phyloP scores from a whole-genome alignment of 768 basidiomycete species.

The Pleurotus tuber-regium region DNA sequence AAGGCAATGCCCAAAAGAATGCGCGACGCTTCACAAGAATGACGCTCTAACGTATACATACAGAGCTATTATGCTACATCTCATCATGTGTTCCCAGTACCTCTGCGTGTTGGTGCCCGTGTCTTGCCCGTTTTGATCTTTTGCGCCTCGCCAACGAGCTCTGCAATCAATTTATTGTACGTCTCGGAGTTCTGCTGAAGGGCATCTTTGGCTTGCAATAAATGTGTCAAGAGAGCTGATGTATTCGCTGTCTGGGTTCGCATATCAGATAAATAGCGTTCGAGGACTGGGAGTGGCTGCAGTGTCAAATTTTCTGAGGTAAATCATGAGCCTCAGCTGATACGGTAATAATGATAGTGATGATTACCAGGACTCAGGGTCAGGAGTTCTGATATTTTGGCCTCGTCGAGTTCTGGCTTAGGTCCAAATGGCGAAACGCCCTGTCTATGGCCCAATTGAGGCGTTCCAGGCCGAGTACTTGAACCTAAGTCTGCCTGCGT shows the following conservation, averaged over 20 bases:
- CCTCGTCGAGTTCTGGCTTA: conserved; percentile 70
- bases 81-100: conserved; percentile 35
- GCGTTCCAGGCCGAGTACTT: conserved; percentile 51
- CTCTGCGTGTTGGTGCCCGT: conserved; percentile 43
- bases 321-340: background rate
- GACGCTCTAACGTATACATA: too few species aligned
- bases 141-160: conserved; percentile 89
- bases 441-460: conserved; percentile 34
- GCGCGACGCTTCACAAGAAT: too few species aligned
- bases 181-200: conserved; percentile 86
- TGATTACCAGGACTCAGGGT: conserved; percentile 60
- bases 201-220: conserved; percentile 78
- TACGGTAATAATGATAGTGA: background rate
- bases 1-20: too few species aligned
- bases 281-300: conserved; percentile 64
- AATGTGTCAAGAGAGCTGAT: conserved; percentile 73
- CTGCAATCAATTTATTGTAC: conserved; percentile 88
- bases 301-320: conserved; percentile 66
- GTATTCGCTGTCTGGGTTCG: conserved; percentile 71
- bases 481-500: conserved; percentile 29
- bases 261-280: conserved; percentile 65
- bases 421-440: conserved; percentile 54
- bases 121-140: conserved; percentile 71
- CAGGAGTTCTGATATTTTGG: conserved; percentile 64
- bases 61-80: conserved; percentile 6